Evolutionary conservation across 2,329 filamentous ascomycete genomes (phyloP).

Genomic region (Penicillium sp.): DNA sequence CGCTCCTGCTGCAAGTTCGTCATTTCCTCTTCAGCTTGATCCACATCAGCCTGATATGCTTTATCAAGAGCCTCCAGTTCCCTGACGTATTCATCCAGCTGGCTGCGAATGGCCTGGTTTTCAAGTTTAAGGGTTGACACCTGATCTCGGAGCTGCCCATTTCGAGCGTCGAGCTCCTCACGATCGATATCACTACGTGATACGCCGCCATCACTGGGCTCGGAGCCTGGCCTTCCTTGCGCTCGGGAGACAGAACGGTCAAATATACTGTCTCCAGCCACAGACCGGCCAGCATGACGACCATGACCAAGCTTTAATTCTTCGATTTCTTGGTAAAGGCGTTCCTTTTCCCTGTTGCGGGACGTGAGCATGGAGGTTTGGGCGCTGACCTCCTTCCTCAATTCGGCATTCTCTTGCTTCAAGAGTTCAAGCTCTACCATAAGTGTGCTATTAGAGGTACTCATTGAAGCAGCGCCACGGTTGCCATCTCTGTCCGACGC

Average conservation of each 20-base stretch:
- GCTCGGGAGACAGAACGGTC: conserved; percentile 91
- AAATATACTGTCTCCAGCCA: conserved; percentile 81
- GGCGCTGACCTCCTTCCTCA: conserved; percentile 87
- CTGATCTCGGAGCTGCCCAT: conserved; percentile 80
- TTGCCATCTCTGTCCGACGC: conserved; percentile 36
- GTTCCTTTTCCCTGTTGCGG: conserved; percentile 89
- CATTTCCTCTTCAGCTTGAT: conserved; percentile 75
- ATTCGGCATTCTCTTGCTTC: conserved; percentile 86
- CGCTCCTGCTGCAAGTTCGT: conserved; percentile 77
- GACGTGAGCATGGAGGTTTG: conserved; percentile 98
- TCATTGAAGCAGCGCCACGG: conserved; percentile 47
- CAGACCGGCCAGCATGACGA: conserved; percentile 59
- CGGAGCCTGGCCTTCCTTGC: conserved; percentile 70
- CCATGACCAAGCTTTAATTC: conserved; percentile 87
- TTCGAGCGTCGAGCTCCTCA: conserved; percentile 80
- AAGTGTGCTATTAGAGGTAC: conserved; percentile 64
- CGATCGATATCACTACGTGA: conserved; percentile 73
- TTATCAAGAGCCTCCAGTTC: conserved; percentile 75
- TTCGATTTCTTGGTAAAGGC: conserved; percentile 94
- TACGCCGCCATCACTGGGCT: conserved; percentile 66
- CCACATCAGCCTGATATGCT: conserved; percentile 76
- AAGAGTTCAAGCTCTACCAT: conserved; percentile 84
- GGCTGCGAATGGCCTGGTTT: conserved; percentile 82
- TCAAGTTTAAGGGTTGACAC: conserved; percentile 82
- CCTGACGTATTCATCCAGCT: conserved; percentile 74